Percentiles rank a stretch among this genome's conserved stretches.
phyloP scores from a whole-genome alignment of 176 grass and related monocot species.

The Avena insularis region DNA sequence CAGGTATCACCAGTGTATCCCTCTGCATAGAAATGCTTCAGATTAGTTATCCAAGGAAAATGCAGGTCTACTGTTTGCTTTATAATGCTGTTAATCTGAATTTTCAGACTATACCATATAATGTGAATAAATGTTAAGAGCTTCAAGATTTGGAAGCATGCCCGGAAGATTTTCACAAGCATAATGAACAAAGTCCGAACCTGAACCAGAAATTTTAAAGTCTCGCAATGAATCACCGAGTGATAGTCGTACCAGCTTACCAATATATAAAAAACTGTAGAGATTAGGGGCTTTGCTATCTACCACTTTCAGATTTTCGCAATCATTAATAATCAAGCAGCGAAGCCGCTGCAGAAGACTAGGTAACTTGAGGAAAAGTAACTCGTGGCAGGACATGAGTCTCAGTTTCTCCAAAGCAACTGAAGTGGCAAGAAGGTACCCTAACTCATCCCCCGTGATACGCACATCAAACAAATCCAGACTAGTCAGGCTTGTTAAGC shows the following conservation, averaged over 20 bases:
- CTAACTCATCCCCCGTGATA: not conserved
- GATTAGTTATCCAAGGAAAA: not conserved
- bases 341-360: not conserved
- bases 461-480: not conserved
- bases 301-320: not conserved
- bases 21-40: not conserved
- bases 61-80: not conserved
- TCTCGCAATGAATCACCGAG: not conserved
- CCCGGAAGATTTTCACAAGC: not conserved
- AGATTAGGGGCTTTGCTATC: conserved; percentile 18
- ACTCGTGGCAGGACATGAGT: not conserved
- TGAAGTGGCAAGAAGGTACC: not conserved
- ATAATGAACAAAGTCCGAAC: not conserved
- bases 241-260: not conserved
- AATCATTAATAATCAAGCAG: not conserved
- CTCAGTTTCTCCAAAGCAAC: conserved; percentile 5
- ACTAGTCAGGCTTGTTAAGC: conserved; percentile 8
- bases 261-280: not conserved
- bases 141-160: not conserved
- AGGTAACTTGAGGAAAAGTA: not conserved
- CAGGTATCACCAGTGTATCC: not conserved
- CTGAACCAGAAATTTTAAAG: not conserved
- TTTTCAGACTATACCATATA: not conserved
- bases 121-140: not conserved
- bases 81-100: not conserved